Base-by-base conservation (phyloP, 2,329 filamentous ascomycete species). In the Ophiostoma angusticollis region DNA sequence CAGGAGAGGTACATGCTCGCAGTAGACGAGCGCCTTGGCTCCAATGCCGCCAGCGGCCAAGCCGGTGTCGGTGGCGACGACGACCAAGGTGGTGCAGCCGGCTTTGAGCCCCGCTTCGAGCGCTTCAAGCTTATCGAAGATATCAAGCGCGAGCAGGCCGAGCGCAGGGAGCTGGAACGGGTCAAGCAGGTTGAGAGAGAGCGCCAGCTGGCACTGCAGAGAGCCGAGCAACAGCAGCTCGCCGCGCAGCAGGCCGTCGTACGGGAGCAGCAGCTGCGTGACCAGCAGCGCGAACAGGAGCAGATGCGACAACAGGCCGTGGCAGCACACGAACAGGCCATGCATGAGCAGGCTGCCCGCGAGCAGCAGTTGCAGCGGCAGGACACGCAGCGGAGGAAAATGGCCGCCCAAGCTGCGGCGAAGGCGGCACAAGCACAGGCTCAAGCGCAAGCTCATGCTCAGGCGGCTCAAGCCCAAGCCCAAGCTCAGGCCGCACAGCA, bases 1-100 rank as follows among this genome's bases (percentile, higher is more conserved):
- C 78, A 85, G 47, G 87, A 98, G 59, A 75, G 85, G 33, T 93
- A 85, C 49, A 91, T 98, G 85, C 78, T 96, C 36, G 79, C 84
- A 17, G 76, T 87, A 60, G 91, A 98, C 52, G 89, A 95, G 50
- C 74, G 85, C 6, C 70, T 86, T 43, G 71, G 76, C 11, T 68
- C 80, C 2, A 71, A 66, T 29, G 65, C 67, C 12, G 68, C 72
- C 4, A 65, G 69, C 29, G 70, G 70, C 7, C 70, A 75, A 43
- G 68, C 71, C 41, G 68, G 68, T 3, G 70, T 71, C 24, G 72
- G 77, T 39, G 59, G 73, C n/a, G 80, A 83, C 43, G 75, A 72
- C 16, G 86, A 93, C 8, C 77, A 84, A 45, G 74, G 76, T 27
- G 79, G 75, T 16, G 70, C 72, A 6, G 70, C 76, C n/a, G 71